Evolutionary conservation across 2,329 filamentous ascomycete species (phyloP), one percentile per base, ranked within the genome.

Genomic region (Colletotrichum sp.): DNA sequence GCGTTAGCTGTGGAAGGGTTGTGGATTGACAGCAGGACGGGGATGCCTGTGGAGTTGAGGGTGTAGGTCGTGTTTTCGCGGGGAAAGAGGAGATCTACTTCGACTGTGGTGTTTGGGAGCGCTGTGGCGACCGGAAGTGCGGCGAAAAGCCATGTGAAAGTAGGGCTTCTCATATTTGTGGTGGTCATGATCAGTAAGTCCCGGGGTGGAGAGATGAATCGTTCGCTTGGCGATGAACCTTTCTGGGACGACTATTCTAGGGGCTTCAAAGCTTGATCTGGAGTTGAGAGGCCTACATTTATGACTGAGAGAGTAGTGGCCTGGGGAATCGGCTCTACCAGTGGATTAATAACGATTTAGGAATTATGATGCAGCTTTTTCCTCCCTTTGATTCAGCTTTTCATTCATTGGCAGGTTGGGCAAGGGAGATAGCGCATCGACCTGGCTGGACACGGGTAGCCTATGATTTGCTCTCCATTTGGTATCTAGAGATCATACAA

Each of bases 41-140:
- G 72, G 12, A 75, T 52, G 22, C 61, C 55, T 3, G 25, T 22
- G 12, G 25, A 13, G 8, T 63, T 72, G 32, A 52, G 27, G 36
- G 52, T 28, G 19, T 71, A 71, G 16, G 34, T 32, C 16, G 36
- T 7, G 2, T 34, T 55, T 8, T 44, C 61, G 15, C 72, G 72
- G 8, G 72, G 72, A 57, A 75, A 75, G 55, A 75, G 30, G 22
- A 75, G 55, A 3, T 75, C 72, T 8, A 75, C 1, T 22, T 75
- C 68, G 4, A 67, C 48, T 0, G 68, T 64, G 55, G 59, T 19
- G n/a, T 64, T 22, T 1, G 72, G 52, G 1, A 75, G 61, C 16
- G 71, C 65, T 15, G 55, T 25, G 3, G 32, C 7, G 36, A 36
- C 3, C 0, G 55, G 25, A 1, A 30, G 0, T 13, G 3, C 27